Conservation (phyloP, 73 alveolate genomes). For the Stentor coeruleus region DNA sequence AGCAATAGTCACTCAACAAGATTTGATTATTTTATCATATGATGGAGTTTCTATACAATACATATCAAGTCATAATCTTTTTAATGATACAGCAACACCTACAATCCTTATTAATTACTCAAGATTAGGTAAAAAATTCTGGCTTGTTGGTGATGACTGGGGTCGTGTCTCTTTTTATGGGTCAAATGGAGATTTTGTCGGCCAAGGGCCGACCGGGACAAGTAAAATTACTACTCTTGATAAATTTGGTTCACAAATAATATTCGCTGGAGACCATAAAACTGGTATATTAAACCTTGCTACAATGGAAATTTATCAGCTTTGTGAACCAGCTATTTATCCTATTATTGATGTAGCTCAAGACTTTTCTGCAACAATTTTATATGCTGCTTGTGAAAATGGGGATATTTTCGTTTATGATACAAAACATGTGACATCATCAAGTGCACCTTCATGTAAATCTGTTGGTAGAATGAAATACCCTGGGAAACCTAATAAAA, state of each 20-base stretch:
- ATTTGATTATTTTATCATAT: background rate
- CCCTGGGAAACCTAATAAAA: background rate
- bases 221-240: background rate
- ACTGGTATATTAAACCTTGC: background rate
- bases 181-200: background rate
- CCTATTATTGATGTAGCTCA: background rate
- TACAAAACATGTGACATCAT: background rate
- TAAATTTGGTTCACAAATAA: background rate
- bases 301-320: background rate
- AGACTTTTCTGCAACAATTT: background rate
- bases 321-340: slow-evolving; percentile 16
- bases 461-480: slow-evolving; percentile 1
- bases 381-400: background rate
- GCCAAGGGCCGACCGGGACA: background rate
- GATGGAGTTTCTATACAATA: background rate
- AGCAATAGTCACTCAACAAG: background rate
- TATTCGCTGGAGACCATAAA: background rate
- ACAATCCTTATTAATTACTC: slow-evolving; percentile 1
- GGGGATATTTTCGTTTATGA: slow-evolving; percentile 20
- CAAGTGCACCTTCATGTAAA: background rate
- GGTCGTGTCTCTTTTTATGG: background rate
- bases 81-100: slow-evolving; percentile 1
- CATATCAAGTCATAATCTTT: background rate
- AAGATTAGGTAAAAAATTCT: slow-evolving; percentile 20
- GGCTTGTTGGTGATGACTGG: slow-evolving; percentile 11